Percentiles rank a stretch among this genome's conserved stretches.
phyloP scores from a whole-genome alignment of 164 flowering plant genomes.

The Protea cynaroides region DNA sequence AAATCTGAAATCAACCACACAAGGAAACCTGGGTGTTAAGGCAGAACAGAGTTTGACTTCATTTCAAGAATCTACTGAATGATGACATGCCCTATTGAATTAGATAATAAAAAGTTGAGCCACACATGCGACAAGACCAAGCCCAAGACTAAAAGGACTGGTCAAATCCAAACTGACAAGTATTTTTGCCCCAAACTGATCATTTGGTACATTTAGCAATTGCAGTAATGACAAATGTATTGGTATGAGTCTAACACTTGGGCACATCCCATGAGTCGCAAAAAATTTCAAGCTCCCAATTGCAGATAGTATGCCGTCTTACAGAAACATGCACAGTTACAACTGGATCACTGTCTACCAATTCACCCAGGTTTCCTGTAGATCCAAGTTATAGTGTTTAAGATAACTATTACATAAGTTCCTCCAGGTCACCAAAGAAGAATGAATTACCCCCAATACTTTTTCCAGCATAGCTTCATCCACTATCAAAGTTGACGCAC shows the following conservation, averaged over 20 bases:
- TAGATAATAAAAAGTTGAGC: neutral
- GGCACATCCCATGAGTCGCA: neutral
- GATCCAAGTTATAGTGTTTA: neutral
- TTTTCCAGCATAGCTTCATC: constrained; percentile 93
- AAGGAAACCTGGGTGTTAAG: neutral
- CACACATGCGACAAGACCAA: neutral
- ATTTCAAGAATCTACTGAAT: neutral
- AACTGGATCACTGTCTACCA: neutral
- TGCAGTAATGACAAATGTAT: neutral
- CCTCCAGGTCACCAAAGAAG: neutral
- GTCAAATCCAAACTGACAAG: neutral
- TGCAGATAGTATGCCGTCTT: neutral
- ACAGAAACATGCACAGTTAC: too few relatives aligned
- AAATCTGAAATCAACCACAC: neutral
- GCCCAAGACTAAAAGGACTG: neutral
- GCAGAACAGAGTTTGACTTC: neutral
- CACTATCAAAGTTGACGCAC: constrained; percentile 62
- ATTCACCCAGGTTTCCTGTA: neutral
- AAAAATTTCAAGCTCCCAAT: neutral
- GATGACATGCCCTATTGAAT: neutral
- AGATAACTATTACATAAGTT: neutral
- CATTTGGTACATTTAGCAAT: neutral
- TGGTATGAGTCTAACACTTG: neutral
- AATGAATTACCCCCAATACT: constrained; percentile 78
- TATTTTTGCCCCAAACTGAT: neutral